These are phyloP conservation scores for Ganoderma lucidum DNA, from an alignment of 1,284 basidiomycete genomes.

Conservation along the genomic window DNA sequence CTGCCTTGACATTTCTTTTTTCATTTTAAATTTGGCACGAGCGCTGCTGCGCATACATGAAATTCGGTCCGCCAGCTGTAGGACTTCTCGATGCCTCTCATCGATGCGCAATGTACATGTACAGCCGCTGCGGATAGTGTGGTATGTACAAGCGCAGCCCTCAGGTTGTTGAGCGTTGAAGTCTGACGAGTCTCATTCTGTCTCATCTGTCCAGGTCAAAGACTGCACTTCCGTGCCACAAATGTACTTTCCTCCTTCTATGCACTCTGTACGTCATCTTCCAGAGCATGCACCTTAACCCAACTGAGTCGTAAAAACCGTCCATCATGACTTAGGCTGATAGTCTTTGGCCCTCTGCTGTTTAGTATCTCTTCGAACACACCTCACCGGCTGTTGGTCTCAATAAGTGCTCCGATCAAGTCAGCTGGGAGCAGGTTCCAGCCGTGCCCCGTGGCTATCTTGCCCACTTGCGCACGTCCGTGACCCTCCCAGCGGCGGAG, in stretches of 20 bases:
- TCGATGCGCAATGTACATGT: not conserved
- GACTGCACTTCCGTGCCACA: not conserved
- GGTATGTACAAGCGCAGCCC: not conserved
- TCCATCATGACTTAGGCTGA: not conserved
- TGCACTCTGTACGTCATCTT: slow-evolving; percentile 2
- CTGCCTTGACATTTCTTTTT: not conserved
- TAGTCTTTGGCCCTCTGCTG: not conserved
- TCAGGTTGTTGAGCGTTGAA: not conserved
- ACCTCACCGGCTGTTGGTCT: not conserved
- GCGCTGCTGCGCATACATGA: slow-evolving; percentile 1
- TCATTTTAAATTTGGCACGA: not conserved
- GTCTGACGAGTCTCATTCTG: not conserved
- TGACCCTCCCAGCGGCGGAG: slow-evolving; percentile 36
- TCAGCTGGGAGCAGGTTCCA: not conserved
- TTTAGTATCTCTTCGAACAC: not conserved
- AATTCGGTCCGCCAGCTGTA: not conserved
- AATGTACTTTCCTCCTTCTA: slow-evolving; percentile 21
- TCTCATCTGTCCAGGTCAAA: not conserved
- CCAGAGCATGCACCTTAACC: not conserved
- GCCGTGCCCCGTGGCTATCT: not conserved
- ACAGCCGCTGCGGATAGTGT: slow-evolving; percentile 5
- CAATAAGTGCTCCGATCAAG: not conserved
- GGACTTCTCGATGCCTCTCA: not conserved
- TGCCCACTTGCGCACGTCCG: slow-evolving; percentile 20
- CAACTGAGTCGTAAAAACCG: not conserved